Evolutionary conservation across 2,329 filamentous ascomycete species (phyloP).

Genomic region (Apiospora rasikravindrae): DNA sequence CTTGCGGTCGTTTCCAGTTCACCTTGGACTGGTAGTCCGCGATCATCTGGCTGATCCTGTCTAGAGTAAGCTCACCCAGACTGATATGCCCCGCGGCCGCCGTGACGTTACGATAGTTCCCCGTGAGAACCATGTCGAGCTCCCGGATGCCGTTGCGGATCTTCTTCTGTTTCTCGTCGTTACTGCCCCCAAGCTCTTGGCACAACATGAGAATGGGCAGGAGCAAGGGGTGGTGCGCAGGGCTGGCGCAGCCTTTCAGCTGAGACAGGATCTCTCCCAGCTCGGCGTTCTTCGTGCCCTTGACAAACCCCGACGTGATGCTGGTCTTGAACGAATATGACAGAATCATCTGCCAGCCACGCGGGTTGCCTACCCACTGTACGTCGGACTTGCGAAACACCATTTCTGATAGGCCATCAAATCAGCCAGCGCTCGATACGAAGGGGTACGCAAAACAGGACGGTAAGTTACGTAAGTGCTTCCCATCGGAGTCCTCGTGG

Average conservation of each 20-base stretch:
- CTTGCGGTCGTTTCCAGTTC: slow-evolving; percentile 40
- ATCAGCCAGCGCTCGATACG: background rate
- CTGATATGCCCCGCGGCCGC: slow-evolving; percentile 28
- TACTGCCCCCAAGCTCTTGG: slow-evolving; percentile 33
- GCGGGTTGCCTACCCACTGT: slow-evolving; percentile 34
- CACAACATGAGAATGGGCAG: slow-evolving; percentile 39
- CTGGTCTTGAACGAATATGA: slow-evolving; percentile 36
- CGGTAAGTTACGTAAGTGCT: background rate
- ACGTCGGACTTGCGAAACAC: slow-evolving; percentile 43
- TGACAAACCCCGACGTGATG: slow-evolving; percentile 41
- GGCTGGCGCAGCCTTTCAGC: slow-evolving; percentile 33
- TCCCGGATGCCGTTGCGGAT: slow-evolving; percentile 36
- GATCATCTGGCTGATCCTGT: slow-evolving; percentile 37
- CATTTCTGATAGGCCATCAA: slow-evolving; percentile 32
- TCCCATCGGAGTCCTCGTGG: background rate
- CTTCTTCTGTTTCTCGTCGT: slow-evolving; percentile 37
- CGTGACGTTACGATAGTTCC: slow-evolving; percentile 33
- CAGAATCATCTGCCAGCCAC: slow-evolving; percentile 43
- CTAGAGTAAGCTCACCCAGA: slow-evolving; percentile 33
- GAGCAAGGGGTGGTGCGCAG: slow-evolving; percentile 39
- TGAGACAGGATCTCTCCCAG: slow-evolving; percentile 33
- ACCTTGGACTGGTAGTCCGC: slow-evolving; percentile 38
- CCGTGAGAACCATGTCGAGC: slow-evolving; percentile 36
- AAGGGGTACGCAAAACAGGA: background rate
- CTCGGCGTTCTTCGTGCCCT: slow-evolving; percentile 35